Percentiles rank a stretch among this genome's conserved stretches.
phyloP scores from a whole-genome alignment of 2,329 filamentous ascomycete species.

The Fusarium armeniacum region DNA sequence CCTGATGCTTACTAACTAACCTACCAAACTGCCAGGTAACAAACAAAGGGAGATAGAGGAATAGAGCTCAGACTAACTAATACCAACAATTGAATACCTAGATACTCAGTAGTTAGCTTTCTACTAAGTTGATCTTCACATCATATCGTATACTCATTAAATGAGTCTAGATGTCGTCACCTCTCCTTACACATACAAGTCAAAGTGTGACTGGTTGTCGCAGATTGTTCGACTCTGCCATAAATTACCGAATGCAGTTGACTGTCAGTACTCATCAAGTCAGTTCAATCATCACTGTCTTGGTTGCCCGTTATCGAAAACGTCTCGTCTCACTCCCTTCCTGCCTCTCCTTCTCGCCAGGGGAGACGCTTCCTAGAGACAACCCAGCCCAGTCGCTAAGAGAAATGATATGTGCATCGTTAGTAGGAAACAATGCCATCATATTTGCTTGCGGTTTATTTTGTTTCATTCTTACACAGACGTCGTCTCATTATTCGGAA shows the following conservation, averaged over 20 bases:
- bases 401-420: constrained; percentile 30
- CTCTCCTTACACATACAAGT: constrained; percentile 8
- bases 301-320: constrained; percentile 34
- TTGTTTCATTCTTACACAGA: constrained; percentile 26
- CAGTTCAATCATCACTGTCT: constrained; percentile 2
- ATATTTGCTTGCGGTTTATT: constrained; percentile 23
- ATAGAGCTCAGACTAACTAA: not conserved
- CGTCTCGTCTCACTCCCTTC: constrained; percentile 35
- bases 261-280: not conserved
- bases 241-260: constrained; percentile 36
- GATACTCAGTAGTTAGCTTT: not conserved
- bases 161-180: constrained; percentile 1
- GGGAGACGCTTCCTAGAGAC: constrained; percentile 22
- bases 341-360: constrained; percentile 18
- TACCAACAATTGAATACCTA: not conserved
- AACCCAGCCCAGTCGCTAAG: constrained; percentile 39
- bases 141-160: not conserved
- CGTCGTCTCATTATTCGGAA: constrained; percentile 32
- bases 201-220: constrained; percentile 31
- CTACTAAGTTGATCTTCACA: not conserved
- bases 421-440: not conserved
- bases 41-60: not conserved
- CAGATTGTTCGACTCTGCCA: constrained; percentile 27
- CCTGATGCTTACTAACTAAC: too few relatives aligned
- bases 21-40: too few relatives aligned